phyloP scores from a whole-genome alignment of 345 rosid species.

The Brassica juncea region DNA sequence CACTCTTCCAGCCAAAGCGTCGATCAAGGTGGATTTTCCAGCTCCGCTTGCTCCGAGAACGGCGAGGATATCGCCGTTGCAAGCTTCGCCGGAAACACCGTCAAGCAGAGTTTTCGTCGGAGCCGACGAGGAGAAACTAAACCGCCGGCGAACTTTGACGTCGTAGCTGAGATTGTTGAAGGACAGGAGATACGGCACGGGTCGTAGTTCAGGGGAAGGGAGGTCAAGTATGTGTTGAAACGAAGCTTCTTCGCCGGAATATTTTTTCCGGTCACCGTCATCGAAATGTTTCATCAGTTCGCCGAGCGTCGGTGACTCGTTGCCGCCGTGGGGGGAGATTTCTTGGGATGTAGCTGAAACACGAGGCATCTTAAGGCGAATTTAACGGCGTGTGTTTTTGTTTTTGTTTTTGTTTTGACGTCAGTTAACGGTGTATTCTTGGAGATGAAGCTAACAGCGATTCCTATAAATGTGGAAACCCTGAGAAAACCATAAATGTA shows the following conservation, averaged over 20 bases:
- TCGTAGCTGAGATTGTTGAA: constrained; percentile 76
- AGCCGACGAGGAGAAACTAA: constrained; percentile 42
- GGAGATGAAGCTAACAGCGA: constrained; percentile 12
- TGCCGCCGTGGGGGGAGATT: neutral
- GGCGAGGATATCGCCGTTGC: constrained; percentile 85
- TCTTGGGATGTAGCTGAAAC: constrained; percentile 11
- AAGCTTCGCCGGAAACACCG: constrained; percentile 79
- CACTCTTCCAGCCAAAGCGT: constrained; percentile 70
- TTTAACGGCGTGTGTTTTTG: neutral
- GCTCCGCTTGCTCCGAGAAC: constrained; percentile 97
- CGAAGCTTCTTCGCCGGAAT: constrained; percentile 61
- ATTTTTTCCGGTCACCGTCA: constrained; percentile 49
- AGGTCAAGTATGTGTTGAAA: constrained; percentile 47
- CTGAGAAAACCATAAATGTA: constrained; percentile 6
- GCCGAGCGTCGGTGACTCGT: constrained; percentile 57
- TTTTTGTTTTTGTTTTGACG: neutral
- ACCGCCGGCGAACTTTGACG: constrained; percentile 50
- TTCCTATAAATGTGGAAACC: no score
- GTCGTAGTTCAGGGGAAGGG: constrained; percentile 35
- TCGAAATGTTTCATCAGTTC: constrained; percentile 60
- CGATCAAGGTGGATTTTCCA: constrained; percentile 83
- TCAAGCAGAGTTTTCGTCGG: constrained; percentile 68
- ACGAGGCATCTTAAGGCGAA: constrained; percentile 31
- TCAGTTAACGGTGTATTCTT: neutral
- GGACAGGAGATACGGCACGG: constrained; percentile 65